Evolutionary conservation across 495 filamentous ascomycete genomes (phyloP).

Genomic region (Talaromyces trachyspermus): DNA sequence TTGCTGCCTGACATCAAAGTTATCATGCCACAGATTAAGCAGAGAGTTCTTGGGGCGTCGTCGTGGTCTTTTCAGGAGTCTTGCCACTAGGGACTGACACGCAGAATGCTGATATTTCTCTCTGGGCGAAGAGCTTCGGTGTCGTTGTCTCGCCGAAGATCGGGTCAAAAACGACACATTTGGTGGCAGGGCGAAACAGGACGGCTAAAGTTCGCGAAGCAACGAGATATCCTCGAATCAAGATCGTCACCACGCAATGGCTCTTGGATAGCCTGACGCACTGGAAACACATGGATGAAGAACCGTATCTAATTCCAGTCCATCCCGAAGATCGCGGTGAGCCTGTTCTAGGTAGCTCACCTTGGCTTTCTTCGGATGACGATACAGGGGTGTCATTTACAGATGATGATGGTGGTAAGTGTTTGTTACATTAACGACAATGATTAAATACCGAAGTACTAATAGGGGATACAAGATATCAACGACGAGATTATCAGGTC

Average conservation of each 20-base stretch:
- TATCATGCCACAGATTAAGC: slow-evolving; percentile 74
- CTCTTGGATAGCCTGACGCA: slow-evolving; percentile 69
- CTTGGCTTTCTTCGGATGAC: slow-evolving; percentile 37
- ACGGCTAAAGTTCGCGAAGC: slow-evolving; percentile 86
- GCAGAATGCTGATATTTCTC: slow-evolving; percentile 69
- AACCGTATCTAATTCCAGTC: slow-evolving; percentile 60
- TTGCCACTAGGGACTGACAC: slow-evolving; percentile 74
- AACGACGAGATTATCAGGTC: slow-evolving; percentile 39
- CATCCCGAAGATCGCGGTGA: slow-evolving; percentile 53
- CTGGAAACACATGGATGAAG: slow-evolving; percentile 71
- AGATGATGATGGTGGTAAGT: slow-evolving; percentile 31
- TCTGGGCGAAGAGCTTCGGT: slow-evolving; percentile 81
- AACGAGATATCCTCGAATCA: slow-evolving; percentile 60
- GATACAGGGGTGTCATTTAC: slow-evolving; percentile 32
- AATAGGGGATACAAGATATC: slow-evolving; percentile 23
- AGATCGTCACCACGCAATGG: slow-evolving; percentile 88
- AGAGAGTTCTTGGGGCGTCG: slow-evolving; percentile 58
- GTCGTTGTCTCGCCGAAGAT: slow-evolving; percentile 59
- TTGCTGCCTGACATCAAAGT: slow-evolving; percentile 77
- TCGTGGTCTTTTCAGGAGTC: slow-evolving; percentile 82
- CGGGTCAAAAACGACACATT: slow-evolving; percentile 53
- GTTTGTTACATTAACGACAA: slow-evolving; percentile 3
- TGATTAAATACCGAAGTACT: slow-evolving; percentile 20
- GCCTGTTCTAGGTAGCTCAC: slow-evolving; percentile 21
- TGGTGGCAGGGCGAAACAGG: slow-evolving; percentile 68